phyloP scores from a whole-genome alignment of 441 rosid genomes.

The Eruca vesicaria region DNA sequence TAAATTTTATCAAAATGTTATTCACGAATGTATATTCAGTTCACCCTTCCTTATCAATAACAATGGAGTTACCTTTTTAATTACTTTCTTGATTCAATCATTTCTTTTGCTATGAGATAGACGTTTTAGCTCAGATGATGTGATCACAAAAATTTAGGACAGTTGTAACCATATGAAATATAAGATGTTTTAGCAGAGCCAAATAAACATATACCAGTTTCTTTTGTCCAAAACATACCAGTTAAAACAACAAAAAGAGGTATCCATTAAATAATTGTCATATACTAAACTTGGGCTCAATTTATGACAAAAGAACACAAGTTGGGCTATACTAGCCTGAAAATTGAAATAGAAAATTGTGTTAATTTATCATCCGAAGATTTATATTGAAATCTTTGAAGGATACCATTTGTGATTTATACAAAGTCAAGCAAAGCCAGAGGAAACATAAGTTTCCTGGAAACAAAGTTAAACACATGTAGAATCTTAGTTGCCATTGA shows the following conservation, averaged over 20 bases:
- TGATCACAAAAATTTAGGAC: neutral
- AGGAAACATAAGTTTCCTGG: too few species aligned
- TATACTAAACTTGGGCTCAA: neutral
- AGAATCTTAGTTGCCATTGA: too few species aligned
- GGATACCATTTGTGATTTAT: too few species aligned
- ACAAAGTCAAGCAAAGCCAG: too few species aligned
- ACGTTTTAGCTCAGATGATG: neutral
- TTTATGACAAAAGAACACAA: neutral
- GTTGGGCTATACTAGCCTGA: neutral
- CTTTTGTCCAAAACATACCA: neutral
- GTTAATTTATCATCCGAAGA: neutral
- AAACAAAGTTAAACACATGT: too few species aligned
- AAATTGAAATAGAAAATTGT: neutral
- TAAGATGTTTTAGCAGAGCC: neutral
- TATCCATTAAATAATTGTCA: neutral
- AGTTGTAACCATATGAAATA: too few species aligned
- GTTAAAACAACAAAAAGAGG: neutral
- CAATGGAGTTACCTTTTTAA: neutral
- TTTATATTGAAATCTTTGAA: too few species aligned
- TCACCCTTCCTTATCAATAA: constrained; percentile 19
- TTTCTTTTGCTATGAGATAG: neutral
- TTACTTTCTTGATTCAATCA: neutral
- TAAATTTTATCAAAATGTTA: neutral
- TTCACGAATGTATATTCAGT: constrained; percentile 21
- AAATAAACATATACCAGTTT: neutral